phyloP scores from a whole-genome alignment of 1,284 basidiomycete species.

The Fomitopsis palustris region DNA sequence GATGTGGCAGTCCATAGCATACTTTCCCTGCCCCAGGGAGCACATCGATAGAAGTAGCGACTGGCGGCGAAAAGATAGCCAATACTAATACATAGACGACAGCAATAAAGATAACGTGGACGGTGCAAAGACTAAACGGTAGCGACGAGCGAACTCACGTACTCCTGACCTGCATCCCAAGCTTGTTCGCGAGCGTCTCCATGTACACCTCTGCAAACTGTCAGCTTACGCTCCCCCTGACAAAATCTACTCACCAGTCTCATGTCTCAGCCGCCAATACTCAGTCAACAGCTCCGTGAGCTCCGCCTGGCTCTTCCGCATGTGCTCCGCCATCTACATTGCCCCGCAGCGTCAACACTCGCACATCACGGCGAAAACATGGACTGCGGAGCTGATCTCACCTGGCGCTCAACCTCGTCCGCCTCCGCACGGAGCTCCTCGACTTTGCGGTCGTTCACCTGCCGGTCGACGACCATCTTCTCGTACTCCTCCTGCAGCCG shows the following conservation, averaged over 20 bases:
- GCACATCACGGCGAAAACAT: neutral
- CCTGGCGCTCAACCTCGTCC: constrained; percentile 61
- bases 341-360: constrained; percentile 3
- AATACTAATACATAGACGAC: neutral
- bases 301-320: constrained; percentile 69
- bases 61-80: too few species aligned
- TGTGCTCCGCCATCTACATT: constrained; percentile 67
- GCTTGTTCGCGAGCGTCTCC: constrained; percentile 71
- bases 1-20: too few species aligned
- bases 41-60: too few species aligned
- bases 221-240: neutral
- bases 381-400: too few species aligned
- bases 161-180: constrained; percentile 36
- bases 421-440: constrained; percentile 71
- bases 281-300: constrained; percentile 74
- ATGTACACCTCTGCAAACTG: constrained; percentile 64
- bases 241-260: constrained; percentile 53
- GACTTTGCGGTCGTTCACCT: constrained; percentile 72
- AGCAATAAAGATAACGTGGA: neutral
- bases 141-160: constrained; percentile 10
- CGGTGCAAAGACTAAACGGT: neutral
- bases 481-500: constrained; percentile 74
- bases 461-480: constrained; percentile 67
- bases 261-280: constrained; percentile 77
- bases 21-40: too few species aligned